A percentile compares a stretch with the other conserved stretches of the same genome.
Conservation (phyloP, 441 rosid species). For the Populus trichocarpa region DNA sequence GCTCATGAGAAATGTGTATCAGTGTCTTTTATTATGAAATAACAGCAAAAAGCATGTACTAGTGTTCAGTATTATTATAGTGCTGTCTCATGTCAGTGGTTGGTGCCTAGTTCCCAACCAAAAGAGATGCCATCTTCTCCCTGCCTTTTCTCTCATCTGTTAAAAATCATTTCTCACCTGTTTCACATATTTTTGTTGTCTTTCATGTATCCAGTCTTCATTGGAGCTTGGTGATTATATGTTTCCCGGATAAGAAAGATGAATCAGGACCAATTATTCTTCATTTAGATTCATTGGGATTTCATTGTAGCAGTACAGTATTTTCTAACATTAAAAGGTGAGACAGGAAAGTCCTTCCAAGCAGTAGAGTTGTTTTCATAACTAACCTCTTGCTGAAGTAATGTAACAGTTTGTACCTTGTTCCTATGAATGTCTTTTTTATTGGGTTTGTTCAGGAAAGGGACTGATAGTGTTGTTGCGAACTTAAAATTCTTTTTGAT, state of each 20-base stretch:
- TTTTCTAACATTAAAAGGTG: constrained; percentile 80
- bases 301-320: constrained; percentile 60
- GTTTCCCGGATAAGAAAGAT: constrained; percentile 79
- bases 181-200: constrained; percentile 23
- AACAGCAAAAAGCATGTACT: background rate
- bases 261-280: constrained; percentile 77
- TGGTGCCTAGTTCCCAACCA: background rate
- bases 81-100: background rate
- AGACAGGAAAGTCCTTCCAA: constrained; percentile 15
- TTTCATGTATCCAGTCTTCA: constrained; percentile 57
- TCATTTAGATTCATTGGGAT: constrained; percentile 86
- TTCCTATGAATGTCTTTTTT: background rate
- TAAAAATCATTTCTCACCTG: constrained; percentile 6
- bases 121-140: background rate
- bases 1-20: background rate
- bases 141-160: constrained; percentile 2
- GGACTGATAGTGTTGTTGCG: background rate
- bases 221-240: constrained; percentile 95
- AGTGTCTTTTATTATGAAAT: background rate
- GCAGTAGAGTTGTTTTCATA: background rate
- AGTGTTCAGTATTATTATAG: background rate
- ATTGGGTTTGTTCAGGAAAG: background rate
- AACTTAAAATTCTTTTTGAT: background rate
- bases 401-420: background rate
- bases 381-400: background rate